These are phyloP conservation scores for Aspergillus brunneoviolaceus DNA, from an alignment of 2,329 filamentous ascomycete species.

Conservation along the genomic window DNA sequence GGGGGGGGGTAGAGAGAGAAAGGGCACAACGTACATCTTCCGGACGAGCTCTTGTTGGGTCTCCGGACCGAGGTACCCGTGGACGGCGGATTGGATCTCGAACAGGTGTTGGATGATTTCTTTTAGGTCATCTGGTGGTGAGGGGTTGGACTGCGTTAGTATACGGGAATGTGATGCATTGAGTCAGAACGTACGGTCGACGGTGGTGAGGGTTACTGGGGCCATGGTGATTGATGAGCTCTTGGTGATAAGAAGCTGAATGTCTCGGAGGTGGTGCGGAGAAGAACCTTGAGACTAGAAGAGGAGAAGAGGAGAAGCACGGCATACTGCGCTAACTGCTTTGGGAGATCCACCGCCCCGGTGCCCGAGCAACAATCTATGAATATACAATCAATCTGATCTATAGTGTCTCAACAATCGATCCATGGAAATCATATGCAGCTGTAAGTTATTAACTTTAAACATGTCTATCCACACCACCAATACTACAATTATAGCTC, in stretches of 20 bases:
- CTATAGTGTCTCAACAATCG: no score
- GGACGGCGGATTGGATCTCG: slow-evolving; percentile 58
- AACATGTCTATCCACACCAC: background rate
- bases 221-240: slow-evolving; percentile 29
- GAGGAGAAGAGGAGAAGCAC: background rate
- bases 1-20: no score
- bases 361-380: no score
- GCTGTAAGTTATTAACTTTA: no score
- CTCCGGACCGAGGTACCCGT: slow-evolving; percentile 58
- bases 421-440: no score
- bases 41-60: slow-evolving; percentile 58
- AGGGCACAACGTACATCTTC: slow-evolving; percentile 50
- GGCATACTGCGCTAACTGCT: background rate
- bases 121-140: slow-evolving; percentile 53
- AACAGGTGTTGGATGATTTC: slow-evolving; percentile 63
- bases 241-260: background rate
- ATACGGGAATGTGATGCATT: no score
- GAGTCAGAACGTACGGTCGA: slow-evolving; percentile 32
- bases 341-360: background rate
- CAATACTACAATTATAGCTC: slow-evolving; percentile 1
- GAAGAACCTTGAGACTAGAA: background rate
- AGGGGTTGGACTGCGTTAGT: background rate
- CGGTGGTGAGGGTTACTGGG: slow-evolving; percentile 33
- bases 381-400: no score
- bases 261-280: background rate